A percentile compares a stretch with the other conserved stretches of the same genome.
phyloP scores from a whole-genome alignment of 257 asterid genomes.

The Solanum medicagineum region DNA sequence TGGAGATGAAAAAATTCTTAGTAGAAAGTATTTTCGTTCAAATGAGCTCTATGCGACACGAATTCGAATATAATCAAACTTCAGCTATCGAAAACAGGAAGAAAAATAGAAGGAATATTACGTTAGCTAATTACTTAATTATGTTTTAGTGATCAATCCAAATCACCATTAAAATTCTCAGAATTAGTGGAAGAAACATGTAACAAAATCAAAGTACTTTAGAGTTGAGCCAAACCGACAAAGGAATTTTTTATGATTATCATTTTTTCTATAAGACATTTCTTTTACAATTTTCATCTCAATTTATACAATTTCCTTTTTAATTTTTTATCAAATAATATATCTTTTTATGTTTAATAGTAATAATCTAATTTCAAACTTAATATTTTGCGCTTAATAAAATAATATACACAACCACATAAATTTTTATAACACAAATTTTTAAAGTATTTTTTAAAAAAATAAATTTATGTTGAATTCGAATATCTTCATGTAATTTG shows the following conservation, averaged over 20 bases:
- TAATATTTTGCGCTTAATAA: neutral
- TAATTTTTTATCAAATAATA: neutral
- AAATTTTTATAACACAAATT: neutral
- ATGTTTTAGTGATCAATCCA: neutral
- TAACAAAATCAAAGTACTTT: neutral
- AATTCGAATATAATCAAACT: no score
- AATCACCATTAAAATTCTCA: neutral
- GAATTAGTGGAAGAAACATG: neutral
- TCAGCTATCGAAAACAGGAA: rapidly evolving
- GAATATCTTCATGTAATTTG: no score
- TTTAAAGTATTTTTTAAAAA: no score
- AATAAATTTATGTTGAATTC: no score
- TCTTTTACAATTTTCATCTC: neutral
- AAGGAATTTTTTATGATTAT: neutral
- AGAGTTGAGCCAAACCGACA: neutral
- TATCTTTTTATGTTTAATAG: neutral
- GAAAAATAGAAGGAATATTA: neutral
- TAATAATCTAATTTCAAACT: neutral
- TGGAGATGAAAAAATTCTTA: no score
- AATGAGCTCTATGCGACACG: no score
- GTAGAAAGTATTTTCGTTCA: no score
- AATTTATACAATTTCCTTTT: neutral
- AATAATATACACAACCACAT: neutral
- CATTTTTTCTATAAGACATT: neutral
- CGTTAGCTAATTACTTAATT: neutral